phyloP scores from a whole-genome alignment of 805 yeast genomes.

The Lipomyces sp. region DNA sequence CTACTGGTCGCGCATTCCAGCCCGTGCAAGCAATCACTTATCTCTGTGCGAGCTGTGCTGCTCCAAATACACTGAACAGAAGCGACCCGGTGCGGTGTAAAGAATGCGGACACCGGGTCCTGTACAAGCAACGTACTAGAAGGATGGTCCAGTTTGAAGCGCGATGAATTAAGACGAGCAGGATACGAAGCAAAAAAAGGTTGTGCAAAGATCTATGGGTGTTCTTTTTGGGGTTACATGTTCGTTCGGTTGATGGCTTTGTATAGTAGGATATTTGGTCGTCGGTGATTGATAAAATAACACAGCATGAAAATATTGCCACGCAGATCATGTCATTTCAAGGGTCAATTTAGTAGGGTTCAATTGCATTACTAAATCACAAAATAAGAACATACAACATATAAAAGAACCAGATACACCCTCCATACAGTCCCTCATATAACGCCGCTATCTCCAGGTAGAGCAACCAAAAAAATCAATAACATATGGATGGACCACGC shows the following conservation, averaged over 20 bases:
- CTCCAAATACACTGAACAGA: constrained; percentile 82
- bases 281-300: background rate
- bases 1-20: constrained; percentile 71
- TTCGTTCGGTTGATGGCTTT: background rate
- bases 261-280: background rate
- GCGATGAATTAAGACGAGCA: constrained; percentile 50
- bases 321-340: background rate
- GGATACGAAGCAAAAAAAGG: background rate
- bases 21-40: constrained; percentile 86
- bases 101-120: constrained; percentile 97
- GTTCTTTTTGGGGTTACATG: background rate
- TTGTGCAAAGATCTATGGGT: background rate
- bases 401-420: background rate
- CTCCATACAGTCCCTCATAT: background rate
- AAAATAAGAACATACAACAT: background rate
- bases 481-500: background rate
- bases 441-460: background rate
- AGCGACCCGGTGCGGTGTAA: constrained; percentile 98
- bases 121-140: constrained; percentile 96
- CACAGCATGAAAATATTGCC: background rate
- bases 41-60: constrained; percentile 95
- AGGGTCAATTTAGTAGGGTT: background rate
- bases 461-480: background rate
- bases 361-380: background rate
- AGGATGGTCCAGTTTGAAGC: constrained; percentile 91